Evolutionary conservation across 2,329 filamentous ascomycete species (phyloP).

Genomic region (Claviceps sp.): DNA sequence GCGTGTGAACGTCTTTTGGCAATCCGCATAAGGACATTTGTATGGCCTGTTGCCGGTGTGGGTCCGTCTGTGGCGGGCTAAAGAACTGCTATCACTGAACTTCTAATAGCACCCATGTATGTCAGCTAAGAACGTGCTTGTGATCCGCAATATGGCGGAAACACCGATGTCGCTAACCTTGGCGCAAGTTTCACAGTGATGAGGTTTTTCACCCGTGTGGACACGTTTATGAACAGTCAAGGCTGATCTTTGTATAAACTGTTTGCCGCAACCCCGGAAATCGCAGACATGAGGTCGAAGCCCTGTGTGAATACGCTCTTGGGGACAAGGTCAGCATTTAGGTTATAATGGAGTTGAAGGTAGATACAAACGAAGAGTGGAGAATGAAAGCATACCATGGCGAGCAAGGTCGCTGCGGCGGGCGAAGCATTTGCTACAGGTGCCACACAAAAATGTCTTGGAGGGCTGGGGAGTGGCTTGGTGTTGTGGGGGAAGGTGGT

Average conservation of each 20-base stretch:
- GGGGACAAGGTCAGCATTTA: constrained; percentile 15
- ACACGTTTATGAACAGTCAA: constrained; percentile 91
- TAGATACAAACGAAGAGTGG: not conserved
- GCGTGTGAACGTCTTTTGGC: constrained; percentile 95
- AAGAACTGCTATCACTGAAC: constrained; percentile 90
- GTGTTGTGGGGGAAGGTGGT: constrained; percentile 23
- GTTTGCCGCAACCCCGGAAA: constrained; percentile 76
- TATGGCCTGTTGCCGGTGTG: constrained; percentile 94
- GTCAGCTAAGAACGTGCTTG: not conserved
- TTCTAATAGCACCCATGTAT: constrained; percentile 40
- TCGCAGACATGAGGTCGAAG: constrained; percentile 87
- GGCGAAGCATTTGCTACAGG: constrained; percentile 84
- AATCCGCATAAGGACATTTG: constrained; percentile 94
- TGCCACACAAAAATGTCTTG: constrained; percentile 78
- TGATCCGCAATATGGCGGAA: not conserved
- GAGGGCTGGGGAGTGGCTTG: constrained; percentile 23
- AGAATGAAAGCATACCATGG: constrained; percentile 55
- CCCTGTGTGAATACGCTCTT: constrained; percentile 92
- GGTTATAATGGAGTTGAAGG: too few relatives aligned
- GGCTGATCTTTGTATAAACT: constrained; percentile 93
- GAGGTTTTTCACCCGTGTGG: constrained; percentile 95
- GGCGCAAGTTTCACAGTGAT: constrained; percentile 91
- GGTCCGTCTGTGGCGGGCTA: constrained; percentile 85
- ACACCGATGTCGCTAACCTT: constrained; percentile 51
- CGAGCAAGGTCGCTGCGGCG: constrained; percentile 84